Evolutionary conservation across 2,329 filamentous ascomycete genomes (phyloP).

Genomic region (Cladosporium sp.): DNA sequence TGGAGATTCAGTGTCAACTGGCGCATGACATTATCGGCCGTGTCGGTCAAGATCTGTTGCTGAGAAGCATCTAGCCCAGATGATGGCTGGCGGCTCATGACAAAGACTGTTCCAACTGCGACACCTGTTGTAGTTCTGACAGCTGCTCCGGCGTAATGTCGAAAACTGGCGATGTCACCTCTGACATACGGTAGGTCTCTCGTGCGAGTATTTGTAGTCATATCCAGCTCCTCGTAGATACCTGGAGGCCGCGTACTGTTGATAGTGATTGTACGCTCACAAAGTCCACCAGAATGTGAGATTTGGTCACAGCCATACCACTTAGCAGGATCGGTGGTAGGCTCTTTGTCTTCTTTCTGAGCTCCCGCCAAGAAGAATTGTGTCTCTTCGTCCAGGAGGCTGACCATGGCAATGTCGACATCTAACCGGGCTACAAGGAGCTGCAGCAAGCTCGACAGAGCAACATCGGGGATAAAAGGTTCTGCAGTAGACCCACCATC

Average conservation of each 20-base stretch:
- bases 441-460: not conserved
- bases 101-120: not conserved
- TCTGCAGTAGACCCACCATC: not conserved
- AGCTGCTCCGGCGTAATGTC: not conserved
- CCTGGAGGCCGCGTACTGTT: not conserved
- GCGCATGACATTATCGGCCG: not conserved
- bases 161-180: not conserved
- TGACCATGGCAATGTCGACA: not conserved
- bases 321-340: no score
- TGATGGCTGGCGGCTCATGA: not conserved
- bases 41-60: not conserved
- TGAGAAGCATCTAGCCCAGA: not conserved
- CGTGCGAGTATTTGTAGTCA: not conserved
- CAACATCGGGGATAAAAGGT: not conserved
- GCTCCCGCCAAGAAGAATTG: slow-evolving; percentile 1
- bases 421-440: not conserved
- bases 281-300: slow-evolving; percentile 13
- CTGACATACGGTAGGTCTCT: not conserved
- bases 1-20: slow-evolving; percentile 4
- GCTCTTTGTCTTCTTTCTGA: not conserved
- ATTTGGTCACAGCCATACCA: slow-evolving; percentile 18
- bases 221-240: slow-evolving; percentile 18
- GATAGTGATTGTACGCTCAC: slow-evolving; percentile 9
- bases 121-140: not conserved
- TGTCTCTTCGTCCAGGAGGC: not conserved